phyloP scores from a whole-genome alignment of 2,329 filamentous ascomycete genomes.

The Aspergillus sp. region DNA sequence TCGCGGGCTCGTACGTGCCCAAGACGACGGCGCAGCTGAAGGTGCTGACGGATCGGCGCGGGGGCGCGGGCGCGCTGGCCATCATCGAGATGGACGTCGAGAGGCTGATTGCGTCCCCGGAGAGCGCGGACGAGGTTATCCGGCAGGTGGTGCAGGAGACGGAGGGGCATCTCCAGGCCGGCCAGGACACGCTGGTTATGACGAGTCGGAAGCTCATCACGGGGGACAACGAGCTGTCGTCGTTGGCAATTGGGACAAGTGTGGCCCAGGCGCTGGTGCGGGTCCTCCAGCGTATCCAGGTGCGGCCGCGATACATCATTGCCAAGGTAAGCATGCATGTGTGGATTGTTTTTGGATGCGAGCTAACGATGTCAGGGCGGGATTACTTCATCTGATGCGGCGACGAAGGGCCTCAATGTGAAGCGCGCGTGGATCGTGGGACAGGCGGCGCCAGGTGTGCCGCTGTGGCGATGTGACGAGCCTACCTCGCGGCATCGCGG shows the following conservation, averaged over 20 bases:
- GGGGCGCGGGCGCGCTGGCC: constrained; percentile 35
- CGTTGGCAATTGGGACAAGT: constrained; percentile 53
- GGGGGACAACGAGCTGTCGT: constrained; percentile 49
- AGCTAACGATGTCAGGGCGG: constrained; percentile 43
- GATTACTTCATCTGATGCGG: constrained; percentile 59
- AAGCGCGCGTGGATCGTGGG: constrained; percentile 55
- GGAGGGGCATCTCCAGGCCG: constrained; percentile 40
- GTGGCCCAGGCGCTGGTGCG: constrained; percentile 53
- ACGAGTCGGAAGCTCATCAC: constrained; percentile 55
- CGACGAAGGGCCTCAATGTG: constrained; percentile 55
- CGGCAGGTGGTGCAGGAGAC: constrained; percentile 32
- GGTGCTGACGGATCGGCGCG: constrained; percentile 38
- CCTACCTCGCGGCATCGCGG: constrained; percentile 49
- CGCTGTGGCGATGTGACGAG: constrained; percentile 59
- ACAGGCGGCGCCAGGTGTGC: constrained; percentile 57
- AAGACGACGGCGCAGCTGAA: constrained; percentile 58
- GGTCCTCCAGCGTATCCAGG: constrained; percentile 47
- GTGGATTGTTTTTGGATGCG: not conserved
- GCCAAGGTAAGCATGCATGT: constrained; percentile 41
- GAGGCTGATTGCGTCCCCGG: constrained; percentile 42
- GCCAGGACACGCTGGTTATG: constrained; percentile 58
- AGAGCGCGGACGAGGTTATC: constrained; percentile 19
- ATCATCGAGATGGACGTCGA: constrained; percentile 50
- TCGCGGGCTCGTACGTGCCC: constrained; percentile 58
- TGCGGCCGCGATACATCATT: constrained; percentile 55